Base-by-base conservation (phyloP, 2,329 filamentous ascomycete species). In the Cordyceps pruinosa region DNA sequence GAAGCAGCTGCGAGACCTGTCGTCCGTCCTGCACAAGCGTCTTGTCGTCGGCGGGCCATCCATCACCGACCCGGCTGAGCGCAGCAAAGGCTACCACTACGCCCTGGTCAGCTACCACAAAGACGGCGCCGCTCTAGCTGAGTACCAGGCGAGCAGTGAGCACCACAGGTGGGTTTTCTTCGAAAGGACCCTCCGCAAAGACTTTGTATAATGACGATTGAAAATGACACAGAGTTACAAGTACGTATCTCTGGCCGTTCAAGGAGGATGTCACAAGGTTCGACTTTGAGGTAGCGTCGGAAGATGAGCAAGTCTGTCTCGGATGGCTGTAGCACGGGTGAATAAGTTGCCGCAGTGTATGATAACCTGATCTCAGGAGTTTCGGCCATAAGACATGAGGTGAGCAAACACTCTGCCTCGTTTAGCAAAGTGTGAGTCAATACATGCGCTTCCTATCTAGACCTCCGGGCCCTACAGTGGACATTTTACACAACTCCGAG, bases 11-110 rank as follows among this genome's bases (percentile, higher is more conserved):
- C 79, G 77, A 44, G 56, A 64, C 3, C 67, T 82, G 3, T 59
- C 77, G 0, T 79, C 74, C 41, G 78, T 82, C 23, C 73, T 78
- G 49, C 64, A 74, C 13, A 69, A 74, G n/a, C 72, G 73, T 2
- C 71, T 82, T 0, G 64, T 78, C 0, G 79, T 82, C 5, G 80
- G 80, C 0, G 77, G 79, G 0, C 78, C 78, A 0, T 80, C 78
- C 0, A 70, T 82, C 5, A 82, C 79, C 0, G 70, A 76, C 23
- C 79, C 79, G 0, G 73, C 77, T 9, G 76, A 77, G 34, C 69
- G 74, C 19, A 82, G 78, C 65, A 79, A 82, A 59, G 79, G 79
- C 0, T 82, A 74, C 48, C 71, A 83, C 12, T 75, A 75, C 57
- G 75, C 77, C 0, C 66, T 82, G 0, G 54, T 83, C 37, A 82